A percentile compares a stretch with the other conserved stretches of the same genome.
These are phyloP conservation scores for Kuraishia cidri DNA, from an alignment of 805 yeast genomes.

Conservation along the genomic window DNA sequence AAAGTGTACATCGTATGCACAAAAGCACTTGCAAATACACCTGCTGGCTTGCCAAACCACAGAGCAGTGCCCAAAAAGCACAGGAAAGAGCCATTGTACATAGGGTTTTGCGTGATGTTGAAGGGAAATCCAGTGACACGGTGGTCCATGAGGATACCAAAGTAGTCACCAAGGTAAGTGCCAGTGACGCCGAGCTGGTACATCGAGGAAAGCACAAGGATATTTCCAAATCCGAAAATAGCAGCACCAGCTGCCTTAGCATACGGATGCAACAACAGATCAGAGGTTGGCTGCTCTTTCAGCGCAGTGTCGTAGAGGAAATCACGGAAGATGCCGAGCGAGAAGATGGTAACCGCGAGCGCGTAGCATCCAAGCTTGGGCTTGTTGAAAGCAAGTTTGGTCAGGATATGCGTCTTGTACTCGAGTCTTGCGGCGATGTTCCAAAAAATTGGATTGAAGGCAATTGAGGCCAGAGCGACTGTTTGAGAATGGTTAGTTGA, in stretches of 20 bases:
- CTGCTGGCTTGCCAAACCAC: constrained; percentile 86
- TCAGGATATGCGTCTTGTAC: constrained; percentile 65
- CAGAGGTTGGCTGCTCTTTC: constrained; percentile 57
- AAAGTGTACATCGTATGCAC: constrained; percentile 78
- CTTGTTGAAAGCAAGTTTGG: constrained; percentile 63
- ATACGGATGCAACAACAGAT: constrained; percentile 32
- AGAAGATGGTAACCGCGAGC: constrained; percentile 76
- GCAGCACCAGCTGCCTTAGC: constrained; percentile 35
- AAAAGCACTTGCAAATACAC: constrained; percentile 59
- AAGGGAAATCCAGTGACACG: constrained; percentile 92
- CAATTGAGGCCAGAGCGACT: constrained; percentile 57
- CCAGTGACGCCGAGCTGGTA: constrained; percentile 92
- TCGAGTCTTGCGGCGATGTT: constrained; percentile 85
- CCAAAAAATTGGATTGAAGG: constrained; percentile 95
- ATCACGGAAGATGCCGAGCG: constrained; percentile 80
- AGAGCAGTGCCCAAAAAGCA: constrained; percentile 88
- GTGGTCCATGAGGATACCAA: constrained; percentile 88
- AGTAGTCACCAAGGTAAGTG: constrained; percentile 94
- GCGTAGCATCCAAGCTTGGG: constrained; percentile 73
- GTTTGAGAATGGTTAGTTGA: not conserved
- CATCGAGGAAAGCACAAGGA: constrained; percentile 81
- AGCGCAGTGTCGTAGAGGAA: constrained; percentile 65
- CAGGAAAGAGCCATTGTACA: constrained; percentile 90
- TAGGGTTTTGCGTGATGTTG: constrained; percentile 85
- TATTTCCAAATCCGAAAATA: constrained; percentile 61